Conservation (phyloP, 768 basidiomycete genomes). For the Russula ochroleuca region DNA sequence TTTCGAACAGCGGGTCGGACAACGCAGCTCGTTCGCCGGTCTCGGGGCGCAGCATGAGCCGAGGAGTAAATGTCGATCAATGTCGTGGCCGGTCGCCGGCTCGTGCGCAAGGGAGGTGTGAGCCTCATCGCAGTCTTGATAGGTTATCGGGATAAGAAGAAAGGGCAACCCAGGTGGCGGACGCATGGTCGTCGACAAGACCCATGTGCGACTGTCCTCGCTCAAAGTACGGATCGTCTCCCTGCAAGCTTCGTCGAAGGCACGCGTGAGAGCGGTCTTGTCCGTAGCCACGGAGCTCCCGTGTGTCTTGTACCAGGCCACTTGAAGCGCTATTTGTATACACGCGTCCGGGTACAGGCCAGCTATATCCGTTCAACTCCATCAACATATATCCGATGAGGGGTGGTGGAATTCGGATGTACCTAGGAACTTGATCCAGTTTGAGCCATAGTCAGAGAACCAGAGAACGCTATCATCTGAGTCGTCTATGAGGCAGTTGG, state of each 20-base stretch:
- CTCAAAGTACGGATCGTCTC: slow-evolving; percentile 82
- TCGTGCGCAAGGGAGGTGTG: slow-evolving; percentile 72
- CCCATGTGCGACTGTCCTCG: slow-evolving; percentile 68
- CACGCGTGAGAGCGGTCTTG: slow-evolving; percentile 85
- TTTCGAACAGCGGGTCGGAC: slow-evolving; percentile 68
- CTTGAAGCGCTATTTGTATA: slow-evolving; percentile 86
- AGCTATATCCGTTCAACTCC: slow-evolving; percentile 35
- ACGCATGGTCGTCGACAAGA: slow-evolving; percentile 64
- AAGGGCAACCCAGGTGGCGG: slow-evolving; percentile 38
- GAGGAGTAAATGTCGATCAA: slow-evolving; percentile 88
- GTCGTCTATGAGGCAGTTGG: slow-evolving; percentile 57
- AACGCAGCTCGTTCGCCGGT: slow-evolving; percentile 55
- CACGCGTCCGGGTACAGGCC: slow-evolving; percentile 72
- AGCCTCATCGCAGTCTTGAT: slow-evolving; percentile 33
- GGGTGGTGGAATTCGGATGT: slow-evolving; percentile 30
- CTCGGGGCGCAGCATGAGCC: slow-evolving; percentile 52
- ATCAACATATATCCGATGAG: background rate
- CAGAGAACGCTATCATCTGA: slow-evolving; percentile 82
- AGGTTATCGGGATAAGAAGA: slow-evolving; percentile 1
- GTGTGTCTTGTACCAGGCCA: slow-evolving; percentile 83
- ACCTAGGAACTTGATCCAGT: slow-evolving; percentile 83
- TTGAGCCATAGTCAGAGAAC: slow-evolving; percentile 77
- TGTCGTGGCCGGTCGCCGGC: slow-evolving; percentile 76
- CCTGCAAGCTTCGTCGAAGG: slow-evolving; percentile 83
- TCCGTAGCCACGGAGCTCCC: slow-evolving; percentile 82